Evolutionary conservation across 2,329 filamentous ascomycete genomes (phyloP).

Genomic region (Aureobasidium subglaciale): DNA sequence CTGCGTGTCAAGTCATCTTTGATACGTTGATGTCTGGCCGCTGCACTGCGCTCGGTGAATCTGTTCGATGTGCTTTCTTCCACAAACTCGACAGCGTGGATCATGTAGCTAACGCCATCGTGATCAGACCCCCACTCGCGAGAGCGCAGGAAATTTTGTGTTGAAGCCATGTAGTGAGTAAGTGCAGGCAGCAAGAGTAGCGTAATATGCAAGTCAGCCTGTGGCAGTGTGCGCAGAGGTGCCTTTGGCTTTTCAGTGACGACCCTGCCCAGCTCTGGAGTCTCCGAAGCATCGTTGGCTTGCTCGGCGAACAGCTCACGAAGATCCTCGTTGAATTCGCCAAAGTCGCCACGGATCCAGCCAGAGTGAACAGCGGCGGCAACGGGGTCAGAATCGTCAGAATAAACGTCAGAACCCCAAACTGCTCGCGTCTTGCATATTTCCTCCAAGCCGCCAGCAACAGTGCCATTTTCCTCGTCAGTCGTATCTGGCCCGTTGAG

Average conservation of each 20-base stretch:
- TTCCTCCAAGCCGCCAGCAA: slow-evolving; percentile 54
- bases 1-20: slow-evolving; percentile 30
- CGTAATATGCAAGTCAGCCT: slow-evolving; percentile 80
- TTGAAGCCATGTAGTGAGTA: slow-evolving; percentile 66
- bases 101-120: slow-evolving; percentile 84
- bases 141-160: slow-evolving; percentile 74
- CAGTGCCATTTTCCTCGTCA: slow-evolving; percentile 12
- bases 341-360: slow-evolving; percentile 86
- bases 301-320: slow-evolving; percentile 27
- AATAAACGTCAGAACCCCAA: slow-evolving; percentile 93
- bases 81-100: slow-evolving; percentile 77
- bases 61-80: slow-evolving; percentile 57
- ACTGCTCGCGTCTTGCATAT: slow-evolving; percentile 73
- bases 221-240: slow-evolving; percentile 56
- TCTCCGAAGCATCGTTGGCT: background rate
- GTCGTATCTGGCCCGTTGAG: slow-evolving; percentile 40
- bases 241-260: slow-evolving; percentile 35
- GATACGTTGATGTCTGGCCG: slow-evolving; percentile 44
- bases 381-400: slow-evolving; percentile 88
- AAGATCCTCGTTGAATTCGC: slow-evolving; percentile 41
- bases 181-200: slow-evolving; percentile 75
- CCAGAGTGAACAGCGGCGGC: slow-evolving; percentile 90
- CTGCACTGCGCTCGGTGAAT: slow-evolving; percentile 39
- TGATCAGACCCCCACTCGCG: slow-evolving; percentile 70
- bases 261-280: background rate